Conservation (phyloP, 1,139 yeast genomes). For the Hemisphaericaspora lyxosophila region DNA sequence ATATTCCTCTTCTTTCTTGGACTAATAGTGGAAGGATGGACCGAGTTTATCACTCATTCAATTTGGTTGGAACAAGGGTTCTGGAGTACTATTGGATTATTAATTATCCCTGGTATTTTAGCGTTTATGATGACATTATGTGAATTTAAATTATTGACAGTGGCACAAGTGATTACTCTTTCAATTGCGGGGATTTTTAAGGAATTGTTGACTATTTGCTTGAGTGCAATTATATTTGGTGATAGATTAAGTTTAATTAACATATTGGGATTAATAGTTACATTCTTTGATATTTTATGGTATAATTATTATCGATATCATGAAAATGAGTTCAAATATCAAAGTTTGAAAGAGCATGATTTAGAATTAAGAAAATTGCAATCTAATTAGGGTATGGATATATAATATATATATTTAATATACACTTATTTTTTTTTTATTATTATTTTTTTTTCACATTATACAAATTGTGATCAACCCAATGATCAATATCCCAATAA, state of each 20-base stretch:
- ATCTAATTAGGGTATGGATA: background rate
- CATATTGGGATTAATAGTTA: constrained; percentile 72
- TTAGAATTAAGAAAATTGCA: constrained; percentile 1
- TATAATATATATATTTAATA: too few species aligned
- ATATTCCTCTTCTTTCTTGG: constrained; percentile 61
- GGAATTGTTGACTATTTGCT: constrained; percentile 77
- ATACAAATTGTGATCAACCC: too few species aligned
- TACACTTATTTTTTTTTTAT: too few species aligned
- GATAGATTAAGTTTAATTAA: constrained; percentile 70
- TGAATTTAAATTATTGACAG: constrained; percentile 79
- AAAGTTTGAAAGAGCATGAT: background rate
- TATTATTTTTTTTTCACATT: too few species aligned
- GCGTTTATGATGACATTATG: constrained; percentile 91
- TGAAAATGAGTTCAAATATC: constrained; percentile 19
- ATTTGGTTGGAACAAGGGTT: constrained; percentile 66
- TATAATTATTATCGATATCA: constrained; percentile 65
- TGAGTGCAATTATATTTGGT: constrained; percentile 71
- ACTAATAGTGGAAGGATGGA: constrained; percentile 62
- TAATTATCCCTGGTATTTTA: constrained; percentile 77
- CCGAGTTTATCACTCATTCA: constrained; percentile 48
- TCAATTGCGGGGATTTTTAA: constrained; percentile 92
- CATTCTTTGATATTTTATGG: constrained; percentile 75
- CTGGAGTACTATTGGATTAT: constrained; percentile 51
- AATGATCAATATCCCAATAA: background rate
- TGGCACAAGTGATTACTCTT: constrained; percentile 82